phyloP scores from a whole-genome alignment of 257 asterid genomes.

The Ballota nigra region DNA sequence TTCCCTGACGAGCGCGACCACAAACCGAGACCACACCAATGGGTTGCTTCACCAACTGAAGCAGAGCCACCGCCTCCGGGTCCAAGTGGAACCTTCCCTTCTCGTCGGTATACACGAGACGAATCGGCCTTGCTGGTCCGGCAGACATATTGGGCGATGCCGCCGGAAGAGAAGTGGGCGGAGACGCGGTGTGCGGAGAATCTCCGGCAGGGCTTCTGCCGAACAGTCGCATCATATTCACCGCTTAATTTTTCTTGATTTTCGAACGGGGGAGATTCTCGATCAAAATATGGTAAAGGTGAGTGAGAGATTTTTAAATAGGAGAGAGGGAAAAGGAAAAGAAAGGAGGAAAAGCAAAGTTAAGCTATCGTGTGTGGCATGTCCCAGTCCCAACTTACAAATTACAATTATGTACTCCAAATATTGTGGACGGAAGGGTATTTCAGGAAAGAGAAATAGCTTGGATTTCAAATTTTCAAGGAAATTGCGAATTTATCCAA shows the following conservation, averaged over 20 bases:
- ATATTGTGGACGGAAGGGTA: constrained; percentile 10
- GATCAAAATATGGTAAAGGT: background rate
- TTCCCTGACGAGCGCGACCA: constrained; percentile 99
- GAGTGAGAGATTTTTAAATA: constrained; percentile 16
- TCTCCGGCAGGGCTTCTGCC: constrained; percentile 47
- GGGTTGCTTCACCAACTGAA: constrained; percentile 91
- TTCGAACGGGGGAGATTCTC: background rate
- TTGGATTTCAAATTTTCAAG: constrained; percentile 6
- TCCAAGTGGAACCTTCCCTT: constrained; percentile 87
- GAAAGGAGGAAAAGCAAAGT: background rate
- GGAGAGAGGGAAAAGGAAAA: constrained; percentile 28
- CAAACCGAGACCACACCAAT: constrained; percentile 96
- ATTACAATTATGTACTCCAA: background rate
- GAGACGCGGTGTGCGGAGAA: constrained; percentile 51
- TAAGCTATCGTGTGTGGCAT: background rate
- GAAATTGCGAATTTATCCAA: constrained; percentile 16
- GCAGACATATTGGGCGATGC: constrained; percentile 38
- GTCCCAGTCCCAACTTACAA: too few relatives aligned
- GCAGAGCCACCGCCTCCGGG: constrained; percentile 94
- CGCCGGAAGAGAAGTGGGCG: constrained; percentile 43
- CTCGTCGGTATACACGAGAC: constrained; percentile 83
- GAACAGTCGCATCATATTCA: constrained; percentile 52
- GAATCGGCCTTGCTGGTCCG: constrained; percentile 92
- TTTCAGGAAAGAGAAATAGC: constrained; percentile 9
- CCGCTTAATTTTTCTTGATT: background rate